Conservation (phyloP, 768 basidiomycete genomes). For the Pleurotus cornucopiae region DNA sequence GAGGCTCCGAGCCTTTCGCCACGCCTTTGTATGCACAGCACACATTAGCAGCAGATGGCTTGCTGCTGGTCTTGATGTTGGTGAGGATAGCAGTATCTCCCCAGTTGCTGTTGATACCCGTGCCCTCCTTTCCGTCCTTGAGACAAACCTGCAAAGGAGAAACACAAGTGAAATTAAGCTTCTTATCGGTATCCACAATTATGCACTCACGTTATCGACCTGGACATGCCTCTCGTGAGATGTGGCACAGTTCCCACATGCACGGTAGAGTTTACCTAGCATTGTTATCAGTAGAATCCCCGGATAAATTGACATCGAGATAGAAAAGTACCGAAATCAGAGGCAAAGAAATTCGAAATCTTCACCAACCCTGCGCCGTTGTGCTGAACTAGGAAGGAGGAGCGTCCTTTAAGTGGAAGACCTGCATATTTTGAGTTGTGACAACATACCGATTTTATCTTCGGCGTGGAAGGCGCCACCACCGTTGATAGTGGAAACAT, state of each 20-base stretch:
- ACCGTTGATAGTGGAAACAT: constrained; percentile 22
- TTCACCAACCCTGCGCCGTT: constrained; percentile 21
- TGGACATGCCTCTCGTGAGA: constrained; percentile 20
- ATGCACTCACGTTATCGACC: constrained; percentile 18
- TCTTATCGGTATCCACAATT: neutral
- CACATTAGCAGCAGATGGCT: constrained; percentile 20
- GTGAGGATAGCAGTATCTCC: constrained; percentile 23
- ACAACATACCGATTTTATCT: constrained; percentile 20
- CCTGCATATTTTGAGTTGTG: neutral
- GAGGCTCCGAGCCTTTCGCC: constrained; percentile 18
- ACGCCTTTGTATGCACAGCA: constrained; percentile 24
- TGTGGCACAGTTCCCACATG: constrained; percentile 23
- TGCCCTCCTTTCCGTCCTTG: constrained; percentile 17
- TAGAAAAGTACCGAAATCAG: constrained; percentile 16
- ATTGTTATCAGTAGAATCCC: too few relatives aligned
- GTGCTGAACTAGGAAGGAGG: constrained; percentile 19
- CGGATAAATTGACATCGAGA: neutral
- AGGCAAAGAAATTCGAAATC: constrained; percentile 23
- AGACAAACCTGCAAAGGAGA: constrained; percentile 16
- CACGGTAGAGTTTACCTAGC: constrained; percentile 23
- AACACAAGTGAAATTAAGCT: too few relatives aligned
- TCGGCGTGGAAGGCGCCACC: constrained; percentile 22
- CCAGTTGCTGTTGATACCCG: constrained; percentile 25
- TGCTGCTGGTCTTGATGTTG: constrained; percentile 20
- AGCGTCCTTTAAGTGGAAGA: neutral